These are phyloP conservation scores for Pythium apleroticum DNA, from an alignment of 352 stramenopile genomes.

Conservation along the genomic window DNA sequence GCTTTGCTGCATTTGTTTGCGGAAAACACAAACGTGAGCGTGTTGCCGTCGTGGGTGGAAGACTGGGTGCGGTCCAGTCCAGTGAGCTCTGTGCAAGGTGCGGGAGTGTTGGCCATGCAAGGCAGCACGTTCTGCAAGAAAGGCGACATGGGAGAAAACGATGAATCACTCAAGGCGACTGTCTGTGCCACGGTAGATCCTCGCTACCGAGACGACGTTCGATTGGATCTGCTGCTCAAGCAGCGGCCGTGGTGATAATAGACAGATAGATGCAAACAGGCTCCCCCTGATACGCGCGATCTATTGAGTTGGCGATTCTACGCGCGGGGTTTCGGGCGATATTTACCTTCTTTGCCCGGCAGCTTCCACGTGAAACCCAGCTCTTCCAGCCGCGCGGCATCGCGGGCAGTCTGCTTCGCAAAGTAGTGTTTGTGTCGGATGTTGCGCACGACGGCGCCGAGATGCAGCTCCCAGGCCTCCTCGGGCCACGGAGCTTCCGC, in stretches of 20 bases:
- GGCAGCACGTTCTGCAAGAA: background rate
- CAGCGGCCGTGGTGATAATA: background rate
- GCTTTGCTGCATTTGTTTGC: background rate
- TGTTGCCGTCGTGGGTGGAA: background rate
- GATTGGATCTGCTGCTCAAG: background rate
- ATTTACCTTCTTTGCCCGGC: no score
- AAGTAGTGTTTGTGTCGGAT: slow-evolving; percentile 26
- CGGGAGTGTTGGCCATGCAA: background rate
- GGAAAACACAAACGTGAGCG: slow-evolving; percentile 5
- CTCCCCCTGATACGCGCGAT: background rate
- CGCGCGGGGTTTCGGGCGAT: no score
- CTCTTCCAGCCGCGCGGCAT: slow-evolving; percentile 38
- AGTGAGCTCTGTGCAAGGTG: background rate
- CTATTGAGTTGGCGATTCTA: no score
- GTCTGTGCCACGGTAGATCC: background rate
- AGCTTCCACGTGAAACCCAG: slow-evolving; percentile 27
- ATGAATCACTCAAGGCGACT: background rate
- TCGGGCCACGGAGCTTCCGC: slow-evolving; percentile 36
- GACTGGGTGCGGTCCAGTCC: background rate
- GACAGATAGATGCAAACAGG: background rate
- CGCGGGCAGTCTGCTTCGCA: slow-evolving; percentile 43
- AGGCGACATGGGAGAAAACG: background rate
- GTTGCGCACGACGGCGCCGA: slow-evolving; percentile 32
- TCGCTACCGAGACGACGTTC: background rate
- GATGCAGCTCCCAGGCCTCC: slow-evolving; percentile 28